Evolutionary conservation across 2,329 filamentous ascomycete species (phyloP), one percentile per base, ranked within the genome.

Genomic region (Hypoxylon sp.): DNA sequence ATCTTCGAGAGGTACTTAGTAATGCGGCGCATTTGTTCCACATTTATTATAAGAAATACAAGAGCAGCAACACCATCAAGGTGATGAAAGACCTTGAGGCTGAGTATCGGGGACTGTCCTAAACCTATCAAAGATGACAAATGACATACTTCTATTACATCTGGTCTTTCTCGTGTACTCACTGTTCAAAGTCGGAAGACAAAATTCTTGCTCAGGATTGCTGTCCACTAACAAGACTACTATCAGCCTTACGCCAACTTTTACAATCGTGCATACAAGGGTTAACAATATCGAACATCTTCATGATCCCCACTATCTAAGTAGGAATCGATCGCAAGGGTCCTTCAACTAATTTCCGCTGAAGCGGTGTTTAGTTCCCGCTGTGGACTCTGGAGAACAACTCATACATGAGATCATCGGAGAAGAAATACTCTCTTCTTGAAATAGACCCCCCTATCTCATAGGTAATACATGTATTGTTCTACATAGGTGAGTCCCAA

Each of bases 331-430:
- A 17, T 37, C 53, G 35, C 37, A 24, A 52, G 59, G 54, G 47
- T 26, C 46, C 35, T 66, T 42, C 42, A 26, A 13, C 26, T 42
- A 50, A 44, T 33, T 11, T 64, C 24, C 44, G 13, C 44, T 53
- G 17, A 19, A 42, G 19, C 52, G 35, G 58, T 59, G 29, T 55
- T 63, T 69, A 62, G 67, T 64, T 70, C 67, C 67, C 67, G 67
- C 59, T 52, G 63, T 61, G 63, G 63, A 57, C 58, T 66, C 42
- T 14, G 31, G 44, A 59, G 42, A 53, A 53, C 53, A 62, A 24
- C 35, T 59, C 42, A 39, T 47, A 26, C 6, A 66, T 51, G 63
- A 55, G 53, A 53, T 58, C 19, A 47, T 47, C 53, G 35, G 53
- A 57, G 35, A 35, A 42, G 51, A 29, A 42, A 51, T 11, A 33